These are phyloP conservation scores for Venturia effusa DNA, from an alignment of 2,329 filamentous ascomycete genomes.

Conservation along the genomic window DNA sequence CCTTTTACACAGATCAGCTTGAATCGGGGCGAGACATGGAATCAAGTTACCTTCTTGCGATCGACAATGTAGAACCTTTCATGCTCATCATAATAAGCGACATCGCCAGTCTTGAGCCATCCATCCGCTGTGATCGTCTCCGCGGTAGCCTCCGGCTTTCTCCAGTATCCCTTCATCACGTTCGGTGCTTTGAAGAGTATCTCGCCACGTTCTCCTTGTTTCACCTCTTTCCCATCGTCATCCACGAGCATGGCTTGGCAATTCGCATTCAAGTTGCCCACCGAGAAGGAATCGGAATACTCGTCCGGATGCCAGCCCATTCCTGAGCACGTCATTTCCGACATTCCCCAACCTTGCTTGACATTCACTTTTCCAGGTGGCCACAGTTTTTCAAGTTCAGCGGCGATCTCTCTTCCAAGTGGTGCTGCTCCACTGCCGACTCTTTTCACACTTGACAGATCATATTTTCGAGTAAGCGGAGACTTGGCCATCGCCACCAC, in stretches of 20 bases:
- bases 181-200: constrained; percentile 63
- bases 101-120: constrained; percentile 64
- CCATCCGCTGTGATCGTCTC: constrained; percentile 51
- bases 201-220: constrained; percentile 49
- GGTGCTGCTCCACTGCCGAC: constrained; percentile 62
- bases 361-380: constrained; percentile 37
- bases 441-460: constrained; percentile 53
- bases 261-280: constrained; percentile 62
- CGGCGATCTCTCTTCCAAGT: constrained; percentile 29
- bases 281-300: constrained; percentile 33
- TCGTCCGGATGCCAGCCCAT: constrained; percentile 52
- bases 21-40: neutral
- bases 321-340: constrained; percentile 53
- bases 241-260: constrained; percentile 53
- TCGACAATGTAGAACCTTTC: constrained; percentile 58
- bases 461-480: constrained; percentile 52
- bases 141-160: constrained; percentile 54
- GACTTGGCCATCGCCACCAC: constrained; percentile 63
- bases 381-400: constrained; percentile 49
- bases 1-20: constrained; percentile 23
- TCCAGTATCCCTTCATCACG: constrained; percentile 69
- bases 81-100: constrained; percentile 49
- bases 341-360: constrained; percentile 81
- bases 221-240: constrained; percentile 42
- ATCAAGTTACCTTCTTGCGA: constrained; percentile 49